These are phyloP conservation scores for Pyrus hybrid DNA, from an alignment of 331 rosid genomes.

Conservation along the genomic window DNA sequence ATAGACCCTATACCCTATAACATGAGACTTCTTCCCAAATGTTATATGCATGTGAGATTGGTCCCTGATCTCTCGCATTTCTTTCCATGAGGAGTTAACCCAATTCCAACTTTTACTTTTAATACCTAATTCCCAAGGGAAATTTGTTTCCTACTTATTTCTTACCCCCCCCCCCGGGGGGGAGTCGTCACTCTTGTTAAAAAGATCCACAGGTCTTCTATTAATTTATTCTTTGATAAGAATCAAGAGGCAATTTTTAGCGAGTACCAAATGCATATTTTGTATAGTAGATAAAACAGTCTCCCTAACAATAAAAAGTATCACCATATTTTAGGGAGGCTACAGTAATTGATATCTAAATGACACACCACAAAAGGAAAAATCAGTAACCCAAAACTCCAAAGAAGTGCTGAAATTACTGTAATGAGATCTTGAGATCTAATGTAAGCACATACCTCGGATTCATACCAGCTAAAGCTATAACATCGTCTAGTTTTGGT, in stretches of 20 bases:
- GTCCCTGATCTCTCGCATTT: neutral
- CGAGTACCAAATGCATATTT: neutral
- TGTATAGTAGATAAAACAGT: neutral
- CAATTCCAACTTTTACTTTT: neutral
- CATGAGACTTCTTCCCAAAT: neutral
- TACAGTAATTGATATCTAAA: neutral
- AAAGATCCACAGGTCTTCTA: neutral
- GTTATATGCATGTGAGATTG: neutral
- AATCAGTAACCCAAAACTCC: neutral
- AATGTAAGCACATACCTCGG: slow-evolving; percentile 46
- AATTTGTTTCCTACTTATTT: neutral
- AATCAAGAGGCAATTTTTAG: neutral
- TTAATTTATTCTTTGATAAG: neutral
- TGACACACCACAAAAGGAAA: neutral
- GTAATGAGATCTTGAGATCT: neutral
- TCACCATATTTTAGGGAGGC: neutral
- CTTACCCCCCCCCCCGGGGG: no score
- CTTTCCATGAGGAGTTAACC: neutral
- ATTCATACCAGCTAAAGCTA: slow-evolving; percentile 69
- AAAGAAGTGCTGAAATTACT: neutral
- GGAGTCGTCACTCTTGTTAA: neutral
- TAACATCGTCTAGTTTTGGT: slow-evolving; percentile 44
- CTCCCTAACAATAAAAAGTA: neutral
- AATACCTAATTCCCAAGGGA: no score
- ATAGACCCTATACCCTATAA: neutral